phyloP scores from a whole-genome alignment of 164 flowering plant species.

The Vitis riparia region DNA sequence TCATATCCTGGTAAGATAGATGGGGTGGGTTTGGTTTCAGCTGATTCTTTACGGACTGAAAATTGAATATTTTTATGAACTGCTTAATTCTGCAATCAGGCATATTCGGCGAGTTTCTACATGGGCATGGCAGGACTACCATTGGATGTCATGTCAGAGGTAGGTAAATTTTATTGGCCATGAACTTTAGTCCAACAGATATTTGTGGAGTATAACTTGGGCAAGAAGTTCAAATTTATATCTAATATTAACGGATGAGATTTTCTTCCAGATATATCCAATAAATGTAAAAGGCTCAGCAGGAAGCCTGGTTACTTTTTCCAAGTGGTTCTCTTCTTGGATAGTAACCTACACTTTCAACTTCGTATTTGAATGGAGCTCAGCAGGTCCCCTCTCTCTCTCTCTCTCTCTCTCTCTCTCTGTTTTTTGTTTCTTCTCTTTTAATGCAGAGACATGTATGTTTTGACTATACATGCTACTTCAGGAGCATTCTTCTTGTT shows the following conservation, averaged over 20 bases:
- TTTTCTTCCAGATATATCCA: conserved; percentile 41
- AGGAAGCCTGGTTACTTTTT: conserved; percentile 42
- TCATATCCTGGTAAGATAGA: too few relatives aligned
- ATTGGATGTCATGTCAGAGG: too few relatives aligned
- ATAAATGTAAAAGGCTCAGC: conserved; percentile 47
- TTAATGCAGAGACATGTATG: background rate
- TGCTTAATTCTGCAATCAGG: too few relatives aligned
- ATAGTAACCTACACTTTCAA: too few relatives aligned
- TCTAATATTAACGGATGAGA: background rate
- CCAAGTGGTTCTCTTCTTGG: conserved; percentile 47
- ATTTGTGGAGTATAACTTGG: background rate
- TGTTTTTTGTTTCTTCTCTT: background rate
- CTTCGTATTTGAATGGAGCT: too few relatives aligned
- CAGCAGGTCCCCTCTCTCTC: too few relatives aligned
- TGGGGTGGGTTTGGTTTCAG: too few relatives aligned
- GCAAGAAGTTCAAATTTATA: background rate
- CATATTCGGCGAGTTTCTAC: too few relatives aligned
- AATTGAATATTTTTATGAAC: too few relatives aligned
- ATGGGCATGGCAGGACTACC: too few relatives aligned
- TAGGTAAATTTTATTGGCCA: background rate
- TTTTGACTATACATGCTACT: background rate
- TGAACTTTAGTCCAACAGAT: background rate
- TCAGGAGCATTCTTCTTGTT: conserved; percentile 44
- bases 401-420: background rate
- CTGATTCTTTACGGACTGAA: too few relatives aligned